A percentile compares a stretch with the other conserved stretches of the same genome.
Evolutionary conservation across 2,329 filamentous ascomycete genomes (phyloP).

Genomic region (Lachnellula cervina): DNA sequence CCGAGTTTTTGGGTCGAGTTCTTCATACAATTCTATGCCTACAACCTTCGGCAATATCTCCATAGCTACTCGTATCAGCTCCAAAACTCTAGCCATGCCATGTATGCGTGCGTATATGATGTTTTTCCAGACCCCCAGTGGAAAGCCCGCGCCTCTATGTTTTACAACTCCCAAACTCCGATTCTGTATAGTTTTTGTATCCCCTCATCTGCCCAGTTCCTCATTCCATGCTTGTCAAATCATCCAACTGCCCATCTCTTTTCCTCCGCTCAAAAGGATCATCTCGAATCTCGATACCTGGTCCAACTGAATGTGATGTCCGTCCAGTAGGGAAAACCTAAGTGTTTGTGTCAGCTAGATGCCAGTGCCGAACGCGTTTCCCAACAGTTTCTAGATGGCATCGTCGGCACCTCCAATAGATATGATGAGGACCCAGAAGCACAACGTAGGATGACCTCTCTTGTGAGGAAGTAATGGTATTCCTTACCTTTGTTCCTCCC

Average conservation of each 20-base stretch:
- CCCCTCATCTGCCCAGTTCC: background rate
- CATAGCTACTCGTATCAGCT: background rate
- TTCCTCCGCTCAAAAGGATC: constrained; percentile 44
- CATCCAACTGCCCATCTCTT: constrained; percentile 51
- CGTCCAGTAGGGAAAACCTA: constrained; percentile 30
- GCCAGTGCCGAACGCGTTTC: background rate
- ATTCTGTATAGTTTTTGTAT: constrained; percentile 12
- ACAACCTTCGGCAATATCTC: background rate
- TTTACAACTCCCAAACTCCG: constrained; percentile 21
- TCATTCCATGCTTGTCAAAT: constrained; percentile 53
- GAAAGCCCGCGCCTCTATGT: background rate
- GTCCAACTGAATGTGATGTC: constrained; percentile 58
- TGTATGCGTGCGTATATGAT: background rate
- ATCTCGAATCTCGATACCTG: constrained; percentile 76
- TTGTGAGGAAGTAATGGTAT: background rate
- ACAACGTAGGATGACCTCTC: no score
- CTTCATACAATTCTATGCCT: no score
- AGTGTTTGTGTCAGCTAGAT: background rate
- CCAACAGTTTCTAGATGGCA: background rate
- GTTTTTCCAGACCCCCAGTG: background rate
- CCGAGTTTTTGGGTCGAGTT: no score
- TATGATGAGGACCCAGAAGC: background rate
- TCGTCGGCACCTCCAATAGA: no score
- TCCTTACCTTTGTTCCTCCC: constrained; percentile 82
- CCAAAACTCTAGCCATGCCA: background rate